Evolutionary conservation across 345 rosid species (phyloP).

Genomic region (Noccaea bulbosa): DNA sequence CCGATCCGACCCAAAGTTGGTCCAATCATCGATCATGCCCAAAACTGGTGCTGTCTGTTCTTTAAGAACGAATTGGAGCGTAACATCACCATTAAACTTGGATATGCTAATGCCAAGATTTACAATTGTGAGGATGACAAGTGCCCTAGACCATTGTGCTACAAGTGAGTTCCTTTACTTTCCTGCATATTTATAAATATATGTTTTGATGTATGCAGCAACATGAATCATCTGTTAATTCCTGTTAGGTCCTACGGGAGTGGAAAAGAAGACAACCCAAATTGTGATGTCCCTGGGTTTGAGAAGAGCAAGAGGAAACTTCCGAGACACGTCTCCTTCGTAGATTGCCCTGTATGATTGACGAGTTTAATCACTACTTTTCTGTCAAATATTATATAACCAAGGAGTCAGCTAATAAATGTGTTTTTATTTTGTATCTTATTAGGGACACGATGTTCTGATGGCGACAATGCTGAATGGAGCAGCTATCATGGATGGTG

Average conservation of each 20-base stretch:
- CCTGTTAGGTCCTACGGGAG: constrained; percentile 74
- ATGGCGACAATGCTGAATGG: background rate
- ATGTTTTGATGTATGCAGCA: too few relatives aligned
- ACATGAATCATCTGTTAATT: too few relatives aligned
- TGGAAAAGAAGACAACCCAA: constrained; percentile 79
- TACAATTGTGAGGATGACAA: constrained; percentile 83
- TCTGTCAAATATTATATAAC: too few relatives aligned
- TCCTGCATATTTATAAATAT: rapidly evolving
- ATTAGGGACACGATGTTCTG: constrained; percentile 64
- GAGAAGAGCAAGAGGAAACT: constrained; percentile 73
- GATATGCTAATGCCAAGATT: constrained; percentile 88
- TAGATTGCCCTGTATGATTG: constrained; percentile 72
- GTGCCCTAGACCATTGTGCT: constrained; percentile 82
- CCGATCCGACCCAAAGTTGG: too few relatives aligned
- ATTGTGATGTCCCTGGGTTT: constrained; percentile 75
- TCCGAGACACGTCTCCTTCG: constrained; percentile 84
- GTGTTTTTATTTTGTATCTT: too few relatives aligned
- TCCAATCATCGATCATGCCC: too few relatives aligned
- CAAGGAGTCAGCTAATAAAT: too few relatives aligned
- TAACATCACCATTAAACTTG: constrained; percentile 87
- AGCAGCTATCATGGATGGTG: constrained; percentile 61
- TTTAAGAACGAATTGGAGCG: constrained; percentile 86
- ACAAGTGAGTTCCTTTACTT: constrained; percentile 51
- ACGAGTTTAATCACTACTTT: background rate
- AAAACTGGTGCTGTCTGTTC: constrained; percentile 88